Conservation (phyloP, 768 basidiomycete species). For the Lentinula detonsa region DNA sequence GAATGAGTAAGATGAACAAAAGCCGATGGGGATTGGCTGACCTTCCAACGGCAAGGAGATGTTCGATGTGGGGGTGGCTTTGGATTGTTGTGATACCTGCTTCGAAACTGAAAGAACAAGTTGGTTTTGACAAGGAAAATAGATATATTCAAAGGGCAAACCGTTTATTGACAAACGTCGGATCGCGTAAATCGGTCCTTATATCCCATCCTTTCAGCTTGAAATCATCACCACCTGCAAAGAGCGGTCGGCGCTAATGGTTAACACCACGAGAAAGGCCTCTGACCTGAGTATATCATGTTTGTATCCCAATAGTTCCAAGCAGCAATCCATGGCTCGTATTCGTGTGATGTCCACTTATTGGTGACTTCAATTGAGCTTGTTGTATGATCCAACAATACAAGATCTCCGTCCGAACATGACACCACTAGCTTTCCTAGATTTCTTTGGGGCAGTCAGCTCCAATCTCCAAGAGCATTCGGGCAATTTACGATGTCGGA, state of each 20-base stretch:
- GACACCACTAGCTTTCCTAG: slow-evolving; percentile 69
- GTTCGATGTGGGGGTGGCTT: slow-evolving; percentile 70
- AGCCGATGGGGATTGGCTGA: slow-evolving; percentile 21
- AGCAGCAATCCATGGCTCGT: slow-evolving; percentile 90
- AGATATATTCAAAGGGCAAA: slow-evolving; percentile 17
- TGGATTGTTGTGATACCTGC: slow-evolving; percentile 92
- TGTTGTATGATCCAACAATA: slow-evolving; percentile 41
- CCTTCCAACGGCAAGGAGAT: slow-evolving; percentile 90
- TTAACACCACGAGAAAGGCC: not conserved
- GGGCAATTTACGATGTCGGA: slow-evolving; percentile 34
- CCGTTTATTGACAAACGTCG: slow-evolving; percentile 73
- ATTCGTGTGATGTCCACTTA: slow-evolving; percentile 85
- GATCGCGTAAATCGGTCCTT: slow-evolving; percentile 50
- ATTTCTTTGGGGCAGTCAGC: slow-evolving; percentile 25
- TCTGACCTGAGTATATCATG: slow-evolving; percentile 71
- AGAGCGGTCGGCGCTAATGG: not conserved
- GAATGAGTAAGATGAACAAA: not conserved
- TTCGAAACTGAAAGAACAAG: slow-evolving; percentile 56
- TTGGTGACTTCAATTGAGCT: slow-evolving; percentile 25
- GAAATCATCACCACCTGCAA: slow-evolving; percentile 88
- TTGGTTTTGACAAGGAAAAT: not conserved
- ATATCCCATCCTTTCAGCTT: slow-evolving; percentile 90
- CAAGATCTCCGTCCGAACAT: slow-evolving; percentile 71
- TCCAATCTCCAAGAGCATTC: not conserved
- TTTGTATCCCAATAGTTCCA: slow-evolving; percentile 86